A percentile compares a stretch with the other conserved stretches of the same genome.
phyloP scores from a whole-genome alignment of 805 yeast species.

The Cyberlindnera meyerae region DNA sequence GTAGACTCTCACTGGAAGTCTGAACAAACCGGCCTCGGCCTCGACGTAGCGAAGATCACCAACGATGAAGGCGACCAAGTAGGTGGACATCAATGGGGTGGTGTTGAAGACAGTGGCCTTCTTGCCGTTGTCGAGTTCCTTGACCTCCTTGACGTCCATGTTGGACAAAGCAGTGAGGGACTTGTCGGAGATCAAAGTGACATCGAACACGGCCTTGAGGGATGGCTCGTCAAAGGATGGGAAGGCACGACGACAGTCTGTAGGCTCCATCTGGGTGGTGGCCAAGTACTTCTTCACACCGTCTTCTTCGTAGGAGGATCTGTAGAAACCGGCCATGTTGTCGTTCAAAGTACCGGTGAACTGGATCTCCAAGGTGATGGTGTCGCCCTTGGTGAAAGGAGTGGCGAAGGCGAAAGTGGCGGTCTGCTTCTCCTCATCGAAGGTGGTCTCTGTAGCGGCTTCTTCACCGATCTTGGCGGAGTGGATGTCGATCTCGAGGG shows the following conservation, averaged over 20 bases:
- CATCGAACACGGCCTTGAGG: constrained; percentile 66
- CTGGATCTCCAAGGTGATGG: constrained; percentile 42
- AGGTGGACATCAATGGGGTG: constrained; percentile 84
- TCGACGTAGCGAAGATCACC: constrained; percentile 78
- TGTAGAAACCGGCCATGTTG: constrained; percentile 80
- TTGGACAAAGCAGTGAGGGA: constrained; percentile 59
- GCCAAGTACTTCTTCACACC: constrained; percentile 69
- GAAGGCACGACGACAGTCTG: constrained; percentile 83
- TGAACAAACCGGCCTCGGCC: constrained; percentile 28
- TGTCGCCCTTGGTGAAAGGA: constrained; percentile 34
- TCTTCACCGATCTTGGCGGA: constrained; percentile 37
- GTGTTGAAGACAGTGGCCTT: constrained; percentile 61
- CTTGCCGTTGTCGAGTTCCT: constrained; percentile 36
- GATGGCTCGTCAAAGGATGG: constrained; percentile 86
- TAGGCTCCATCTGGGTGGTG: constrained; percentile 82
- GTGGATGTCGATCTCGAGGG: constrained; percentile 59
- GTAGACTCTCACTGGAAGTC: constrained; percentile 65
- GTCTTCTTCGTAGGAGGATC: constrained; percentile 55
- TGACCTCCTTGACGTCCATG: constrained; percentile 50
- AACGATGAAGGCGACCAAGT: constrained; percentile 75
- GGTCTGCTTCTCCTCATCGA: constrained; percentile 55
- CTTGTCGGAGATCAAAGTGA: constrained; percentile 53
- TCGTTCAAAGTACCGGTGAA: constrained; percentile 65
- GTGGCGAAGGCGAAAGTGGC: constrained; percentile 53
- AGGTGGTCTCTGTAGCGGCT: constrained; percentile 31